Evolutionary conservation across 192 early-diverging fungal species (phyloP).

Genomic region (Backusella mclennaniae): DNA sequence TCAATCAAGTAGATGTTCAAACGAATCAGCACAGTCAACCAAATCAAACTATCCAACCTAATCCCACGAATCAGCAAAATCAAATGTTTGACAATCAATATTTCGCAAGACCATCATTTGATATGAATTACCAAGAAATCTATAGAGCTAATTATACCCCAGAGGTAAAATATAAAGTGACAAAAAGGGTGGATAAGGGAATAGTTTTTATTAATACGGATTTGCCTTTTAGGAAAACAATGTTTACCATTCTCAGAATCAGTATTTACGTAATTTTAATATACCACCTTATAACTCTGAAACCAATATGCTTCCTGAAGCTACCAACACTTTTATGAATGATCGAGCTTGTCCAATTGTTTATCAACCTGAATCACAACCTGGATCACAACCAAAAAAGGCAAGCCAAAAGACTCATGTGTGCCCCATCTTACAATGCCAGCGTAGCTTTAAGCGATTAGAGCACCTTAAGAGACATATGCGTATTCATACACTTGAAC

Average conservation of each 20-base stretch:
- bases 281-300: neutral
- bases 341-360: neutral
- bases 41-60: neutral
- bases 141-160: constrained; percentile 3
- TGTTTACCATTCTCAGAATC: neutral
- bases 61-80: neutral
- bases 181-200: neutral
- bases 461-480: constrained; percentile 82
- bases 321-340: neutral
- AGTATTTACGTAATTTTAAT: constrained; percentile 1
- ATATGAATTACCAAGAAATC: neutral
- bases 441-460: constrained; percentile 67
- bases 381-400: neutral
- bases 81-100: constrained; percentile 2
- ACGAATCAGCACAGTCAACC: neutral
- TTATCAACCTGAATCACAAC: neutral
- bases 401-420: constrained; percentile 16
- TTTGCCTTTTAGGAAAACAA: neutral
- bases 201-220: neutral
- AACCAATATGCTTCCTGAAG: neutral
- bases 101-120: constrained; percentile 2
- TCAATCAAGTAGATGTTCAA: neutral
- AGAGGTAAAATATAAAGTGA: neutral
- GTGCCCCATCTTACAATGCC: constrained; percentile 37
- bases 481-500: constrained; percentile 64